phyloP scores from a whole-genome alignment of 257 asterid genomes.

The Lavandula angustifolia region DNA sequence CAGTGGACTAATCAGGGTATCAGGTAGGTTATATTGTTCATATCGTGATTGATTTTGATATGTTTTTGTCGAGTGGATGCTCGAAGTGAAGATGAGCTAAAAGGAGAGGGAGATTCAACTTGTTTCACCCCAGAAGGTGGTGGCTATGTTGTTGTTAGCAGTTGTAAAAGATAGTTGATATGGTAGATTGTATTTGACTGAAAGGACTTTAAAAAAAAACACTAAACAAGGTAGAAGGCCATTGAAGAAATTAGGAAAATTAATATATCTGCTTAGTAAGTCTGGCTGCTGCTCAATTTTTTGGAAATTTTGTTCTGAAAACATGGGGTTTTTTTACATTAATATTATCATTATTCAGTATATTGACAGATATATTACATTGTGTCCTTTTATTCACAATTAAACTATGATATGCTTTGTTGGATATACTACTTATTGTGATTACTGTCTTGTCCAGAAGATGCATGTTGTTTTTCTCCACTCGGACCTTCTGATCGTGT shows the following conservation, averaged over 20 bases:
- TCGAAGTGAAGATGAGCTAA: not conserved
- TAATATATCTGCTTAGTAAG: not conserved
- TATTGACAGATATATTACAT: not conserved
- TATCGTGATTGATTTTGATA: slow-evolving; percentile 14
- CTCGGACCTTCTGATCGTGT: not conserved
- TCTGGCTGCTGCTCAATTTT: not conserved
- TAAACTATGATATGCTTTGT: slow-evolving; percentile 1
- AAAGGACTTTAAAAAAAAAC: not conserved
- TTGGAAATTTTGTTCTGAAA: slow-evolving; percentile 1
- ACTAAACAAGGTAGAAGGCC: not conserved
- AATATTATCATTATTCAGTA: not conserved
- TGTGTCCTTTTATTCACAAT: not conserved
- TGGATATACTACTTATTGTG: not conserved
- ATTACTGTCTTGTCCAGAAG: slow-evolving; percentile 4
- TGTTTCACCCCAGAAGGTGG: not conserved
- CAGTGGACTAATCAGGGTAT: slow-evolving; percentile 99
- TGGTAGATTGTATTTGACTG: not conserved
- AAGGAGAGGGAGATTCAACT: not conserved
- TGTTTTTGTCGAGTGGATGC: not conserved
- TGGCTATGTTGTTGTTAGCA: not conserved
- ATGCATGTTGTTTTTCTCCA: not conserved
- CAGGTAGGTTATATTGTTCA: slow-evolving; percentile 63
- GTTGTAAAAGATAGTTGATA: slow-evolving; percentile 1
- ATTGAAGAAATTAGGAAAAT: not conserved
- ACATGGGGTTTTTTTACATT: not conserved